Base-by-base conservation (phyloP, 1,284 basidiomycete genomes). In the Pyrrhoderma noxium region DNA sequence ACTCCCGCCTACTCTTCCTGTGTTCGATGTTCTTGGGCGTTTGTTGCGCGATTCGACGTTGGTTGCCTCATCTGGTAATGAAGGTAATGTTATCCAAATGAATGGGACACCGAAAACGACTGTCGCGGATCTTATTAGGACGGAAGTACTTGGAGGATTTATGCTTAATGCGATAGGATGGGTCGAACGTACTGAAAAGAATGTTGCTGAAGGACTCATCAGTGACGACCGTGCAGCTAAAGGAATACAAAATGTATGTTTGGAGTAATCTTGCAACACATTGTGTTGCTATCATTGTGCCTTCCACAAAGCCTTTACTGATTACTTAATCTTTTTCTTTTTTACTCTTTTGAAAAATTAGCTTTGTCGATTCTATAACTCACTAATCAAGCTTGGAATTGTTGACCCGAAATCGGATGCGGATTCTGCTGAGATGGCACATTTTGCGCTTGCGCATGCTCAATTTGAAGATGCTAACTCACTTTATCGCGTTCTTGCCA, bases 301-400 rank as follows among this genome's bases (percentile, higher is more conserved):
- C n/a, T n/a, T n/a, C n/a, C n/a, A n/a, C n/a, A n/a, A n/a, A n/a
- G 27, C 27, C 27, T 31, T 11, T 5, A 31, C 27, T 31, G 27
- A 31, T 5, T 31, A 31, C 11, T 5, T 31, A 31, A 31, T 5
- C 27, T 11, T 31, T 31, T 31, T 11, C 27, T 5, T 31, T 31
- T 5, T 31, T 31, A 31, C 44, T 53, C 22, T 18, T 19, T 44
- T 8, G 14, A 8, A 7, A 8, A 3, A 44, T 8, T 23, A 87
- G 85, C 71, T 88, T 34, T 88, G 82, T 64, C 78, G 85, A n/a
- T 89, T 89, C 65, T 86, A 82, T 62, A 68, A 70, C 56, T 79
- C 82, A 0, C 71, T 89, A 47, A 75, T 85, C 66, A 81, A 82
- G 60, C 68, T 78, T 13, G 67, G 66, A 40, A 74, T 86, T 58